Base-by-base conservation (phyloP, 1,139 yeast species). In the Taiozyma sp. region DNA sequence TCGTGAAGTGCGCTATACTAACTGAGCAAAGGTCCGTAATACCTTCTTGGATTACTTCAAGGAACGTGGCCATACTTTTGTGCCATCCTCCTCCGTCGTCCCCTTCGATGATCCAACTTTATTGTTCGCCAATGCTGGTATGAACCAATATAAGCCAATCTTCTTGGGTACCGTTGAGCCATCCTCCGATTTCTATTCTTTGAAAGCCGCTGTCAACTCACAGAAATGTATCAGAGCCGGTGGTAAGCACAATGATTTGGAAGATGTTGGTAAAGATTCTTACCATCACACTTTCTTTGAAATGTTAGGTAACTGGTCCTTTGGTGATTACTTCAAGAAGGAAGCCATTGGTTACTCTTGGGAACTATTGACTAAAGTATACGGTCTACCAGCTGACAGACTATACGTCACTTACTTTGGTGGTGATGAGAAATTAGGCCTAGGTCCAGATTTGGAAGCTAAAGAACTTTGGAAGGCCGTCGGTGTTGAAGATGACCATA, bases 281-380 rank as follows among this genome's bases (percentile, higher is more conserved):
- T 93, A 93, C 68, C 99, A 93, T 70, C 99, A 93, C 70, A 93
- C 99, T 13, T 93, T 95, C 67, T 93, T 93, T 63, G 99, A 93
- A 74, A 93, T 93, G 99, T 81, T 93, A 73, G 99, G 99, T 62
- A 93, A 93, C 76, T 93, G 99, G 99, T 93, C 99, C 8, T 93
- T 93, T 70, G 99, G 99, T 60, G 99, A 93, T 71, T 93, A 93
- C 70, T 93, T 93, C 81, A 93, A 93, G 72, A 81, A 85, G 64
- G 99, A 91, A 66, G 98, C 98, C 51, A 86, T 92, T 64, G 72
- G 74, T 13, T 89, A 80, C 76, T 83, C 96, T 8, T 93, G 98
- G 98, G 96, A 91, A 55, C 76, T 93, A 56, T 78, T 93, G 66
- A 91, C 98, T 49, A 71, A 79, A 57, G 93, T 87, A 22, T 95